Base-by-base conservation (phyloP, 2,329 filamentous ascomycete species). In the Chalaropsis thielavioides region DNA sequence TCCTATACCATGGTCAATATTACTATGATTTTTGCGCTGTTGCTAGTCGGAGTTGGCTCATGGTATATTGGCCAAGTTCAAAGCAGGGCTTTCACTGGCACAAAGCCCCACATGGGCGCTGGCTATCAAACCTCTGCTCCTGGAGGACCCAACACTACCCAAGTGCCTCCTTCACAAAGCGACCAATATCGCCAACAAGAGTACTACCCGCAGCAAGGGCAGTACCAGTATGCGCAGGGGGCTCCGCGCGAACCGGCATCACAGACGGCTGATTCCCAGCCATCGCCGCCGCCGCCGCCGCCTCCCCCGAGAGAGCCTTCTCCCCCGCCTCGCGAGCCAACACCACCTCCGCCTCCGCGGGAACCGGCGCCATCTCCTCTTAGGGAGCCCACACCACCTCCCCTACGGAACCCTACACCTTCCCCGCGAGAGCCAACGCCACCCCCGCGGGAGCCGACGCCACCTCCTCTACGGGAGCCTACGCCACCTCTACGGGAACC, bases 21-120 rank as follows among this genome's bases (percentile, higher is more conserved):
- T 70, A 88, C 87, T 6, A 84, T 95, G 71, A 75, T 87, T 40
- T 75, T 94, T 68, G 76, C 96, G 38, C 79, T 91, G 31, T 74
- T 90, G 15, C 84, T 83, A 5, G 86, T 95, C 31, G 90, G 86
- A 4, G 76, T 94, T 35, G 86, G 83, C 8, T 89, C 88, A 2
- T 96, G 91, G 90, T 83, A 86, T 1, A 69, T 75, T 65, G 75
- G 76, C 13, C 71, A 75, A 38, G 75, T 74, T 7, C 76, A 77
- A 62, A 72, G 72, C 19, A 73, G 73, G 11, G 58, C 43, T 35
- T 58, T 69, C 67, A 60, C 61, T 41, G 61, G 59, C n/a, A 19
- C 67, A 59, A 62, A 66, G 4, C 65, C 61, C 7, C n/a, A 61
- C 24, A 65, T 65, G 64, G 40, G 40, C 11, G 43, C 61, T 15